phyloP scores from a whole-genome alignment of 768 basidiomycete genomes.

The Hypholoma sublateritium region DNA sequence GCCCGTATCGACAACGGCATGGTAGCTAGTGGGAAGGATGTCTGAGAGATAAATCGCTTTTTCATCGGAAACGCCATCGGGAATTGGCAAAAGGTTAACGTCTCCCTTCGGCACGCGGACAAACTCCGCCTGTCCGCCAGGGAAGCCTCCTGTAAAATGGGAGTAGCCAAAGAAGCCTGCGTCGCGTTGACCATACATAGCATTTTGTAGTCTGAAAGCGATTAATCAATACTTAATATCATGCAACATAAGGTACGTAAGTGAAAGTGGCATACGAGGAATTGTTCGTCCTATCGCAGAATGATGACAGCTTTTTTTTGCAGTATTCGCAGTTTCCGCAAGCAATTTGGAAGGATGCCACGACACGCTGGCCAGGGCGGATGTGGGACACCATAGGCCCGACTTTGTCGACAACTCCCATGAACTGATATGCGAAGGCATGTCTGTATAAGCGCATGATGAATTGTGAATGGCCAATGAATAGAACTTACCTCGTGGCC shows the following conservation, averaged over 20 bases:
- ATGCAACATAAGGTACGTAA: neutral
- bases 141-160: constrained; percentile 72
- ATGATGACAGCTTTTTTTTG: constrained; percentile 68
- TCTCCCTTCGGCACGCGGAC: constrained; percentile 71
- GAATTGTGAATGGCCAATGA: neutral
- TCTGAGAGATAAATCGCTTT: constrained; percentile 57
- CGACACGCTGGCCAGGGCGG: constrained; percentile 66
- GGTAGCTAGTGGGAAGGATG: constrained; percentile 72
- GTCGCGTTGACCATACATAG: constrained; percentile 65
- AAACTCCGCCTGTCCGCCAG: constrained; percentile 77
- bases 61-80: constrained; percentile 64
- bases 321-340: constrained; percentile 75
- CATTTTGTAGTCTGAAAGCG: constrained; percentile 42
- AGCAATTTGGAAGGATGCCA: constrained; percentile 77
- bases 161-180: constrained; percentile 74
- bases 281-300: constrained; percentile 74
- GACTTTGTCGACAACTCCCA: constrained; percentile 67
- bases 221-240: neutral
- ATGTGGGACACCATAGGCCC: constrained; percentile 65
- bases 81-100: constrained; percentile 70
- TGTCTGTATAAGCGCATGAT: neutral
- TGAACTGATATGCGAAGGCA: constrained; percentile 38
- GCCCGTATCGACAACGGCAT: constrained; percentile 70
- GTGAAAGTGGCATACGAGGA: constrained; percentile 43
- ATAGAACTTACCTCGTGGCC: constrained; percentile 57